Conservation (phyloP, 192 early-diverging fungal species). For the Backusella tuberculispora region DNA sequence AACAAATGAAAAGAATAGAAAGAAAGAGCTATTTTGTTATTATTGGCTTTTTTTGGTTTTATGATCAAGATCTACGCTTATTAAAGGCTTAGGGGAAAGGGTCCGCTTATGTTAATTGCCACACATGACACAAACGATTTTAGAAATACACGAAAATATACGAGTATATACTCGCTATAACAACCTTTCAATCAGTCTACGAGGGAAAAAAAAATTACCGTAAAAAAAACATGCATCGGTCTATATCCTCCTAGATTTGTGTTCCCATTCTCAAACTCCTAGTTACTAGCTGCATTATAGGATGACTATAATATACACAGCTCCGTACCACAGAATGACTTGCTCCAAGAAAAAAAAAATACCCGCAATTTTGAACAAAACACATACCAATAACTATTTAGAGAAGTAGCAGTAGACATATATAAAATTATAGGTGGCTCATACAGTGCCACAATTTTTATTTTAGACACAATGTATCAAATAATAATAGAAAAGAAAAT, state of each 20-base stretch:
- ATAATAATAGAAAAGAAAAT: neutral
- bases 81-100: neutral
- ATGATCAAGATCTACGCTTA: neutral
- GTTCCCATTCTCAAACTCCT: neutral
- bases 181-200: neutral
- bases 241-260: neutral
- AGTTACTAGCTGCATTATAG: neutral
- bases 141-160: neutral
- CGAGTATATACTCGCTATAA: neutral
- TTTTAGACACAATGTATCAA: neutral
- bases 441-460: neutral
- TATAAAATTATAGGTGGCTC: neutral
- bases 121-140: neutral
- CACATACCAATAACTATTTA: neutral
- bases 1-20: no score
- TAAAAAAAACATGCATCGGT: no score
- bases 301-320: neutral
- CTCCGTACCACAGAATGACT: neutral
- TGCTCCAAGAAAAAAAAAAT: neutral
- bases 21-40: no score
- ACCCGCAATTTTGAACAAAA: neutral
- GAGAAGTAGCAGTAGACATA: neutral
- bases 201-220: no score
- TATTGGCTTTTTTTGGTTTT: no score
- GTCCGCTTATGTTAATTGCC: neutral